phyloP scores from a whole-genome alignment of 2,329 filamentous ascomycete genomes.

The Trichoderma sp. region DNA sequence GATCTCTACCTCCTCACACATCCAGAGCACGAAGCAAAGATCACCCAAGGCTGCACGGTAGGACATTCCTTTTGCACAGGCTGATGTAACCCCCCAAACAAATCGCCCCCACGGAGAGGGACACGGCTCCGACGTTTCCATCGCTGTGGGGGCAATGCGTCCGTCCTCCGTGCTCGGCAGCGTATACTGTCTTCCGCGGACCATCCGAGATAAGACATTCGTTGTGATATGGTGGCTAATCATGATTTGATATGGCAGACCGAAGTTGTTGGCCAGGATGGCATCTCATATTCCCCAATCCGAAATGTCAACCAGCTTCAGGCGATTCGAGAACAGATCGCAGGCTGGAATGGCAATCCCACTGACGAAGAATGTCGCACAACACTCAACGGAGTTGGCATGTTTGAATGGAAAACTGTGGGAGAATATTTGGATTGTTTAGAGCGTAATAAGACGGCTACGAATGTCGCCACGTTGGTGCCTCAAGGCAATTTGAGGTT shows the following conservation, averaged over 20 bases:
- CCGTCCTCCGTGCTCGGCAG: not conserved
- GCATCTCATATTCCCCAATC: slow-evolving; percentile 27
- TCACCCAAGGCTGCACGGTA: slow-evolving; percentile 29
- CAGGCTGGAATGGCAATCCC: slow-evolving; percentile 29
- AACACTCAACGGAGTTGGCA: slow-evolving; percentile 18
- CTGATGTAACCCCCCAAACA: slow-evolving; percentile 8
- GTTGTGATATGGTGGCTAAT: not conserved
- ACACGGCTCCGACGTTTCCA: not conserved
- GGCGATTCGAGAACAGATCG: slow-evolving; percentile 27
- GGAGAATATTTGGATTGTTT: slow-evolving; percentile 28
- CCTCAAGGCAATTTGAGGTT: slow-evolving; percentile 28
- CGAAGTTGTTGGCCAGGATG: slow-evolving; percentile 28
- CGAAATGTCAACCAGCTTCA: slow-evolving; percentile 22
- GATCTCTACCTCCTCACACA: slow-evolving; percentile 28
- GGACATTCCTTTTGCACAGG: not conserved
- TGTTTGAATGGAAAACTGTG: slow-evolving; percentile 27
- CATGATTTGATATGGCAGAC: slow-evolving; percentile 18
- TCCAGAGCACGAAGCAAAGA: slow-evolving; percentile 28
- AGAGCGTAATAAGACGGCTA: slow-evolving; percentile 26
- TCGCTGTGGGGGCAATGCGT: not conserved
- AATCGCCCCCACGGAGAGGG: not conserved
- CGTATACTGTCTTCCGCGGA: not conserved
- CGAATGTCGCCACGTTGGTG: slow-evolving; percentile 28
- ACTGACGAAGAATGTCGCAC: slow-evolving; percentile 26
- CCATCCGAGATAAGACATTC: not conserved